Evolutionary conservation across 768 basidiomycete species (phyloP).

Genomic region (Lentinula sp.): DNA sequence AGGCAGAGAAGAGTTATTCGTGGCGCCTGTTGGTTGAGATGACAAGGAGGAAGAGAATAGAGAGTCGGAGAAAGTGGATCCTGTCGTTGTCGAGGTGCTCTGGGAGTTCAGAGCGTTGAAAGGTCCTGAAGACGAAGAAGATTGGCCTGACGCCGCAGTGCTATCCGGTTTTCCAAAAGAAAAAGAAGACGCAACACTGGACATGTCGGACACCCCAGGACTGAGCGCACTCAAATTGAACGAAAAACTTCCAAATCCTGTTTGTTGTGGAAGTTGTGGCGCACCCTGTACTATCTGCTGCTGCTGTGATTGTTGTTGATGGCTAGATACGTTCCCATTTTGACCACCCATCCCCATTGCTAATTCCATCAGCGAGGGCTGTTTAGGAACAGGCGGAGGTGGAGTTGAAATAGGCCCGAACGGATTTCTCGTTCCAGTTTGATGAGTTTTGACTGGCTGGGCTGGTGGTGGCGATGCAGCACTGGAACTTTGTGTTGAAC

Average conservation of each 20-base stretch:
- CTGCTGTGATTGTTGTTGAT: constrained; percentile 13
- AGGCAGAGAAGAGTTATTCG: constrained; percentile 23
- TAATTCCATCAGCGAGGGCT: constrained; percentile 78
- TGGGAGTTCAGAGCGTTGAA: constrained; percentile 21
- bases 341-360: constrained; percentile 39
- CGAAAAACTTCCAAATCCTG: constrained; percentile 23
- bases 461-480: constrained; percentile 36
- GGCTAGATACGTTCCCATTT: constrained; percentile 5
- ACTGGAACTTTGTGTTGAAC: constrained; percentile 12
- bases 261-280: constrained; percentile 13
- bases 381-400: constrained; percentile 65
- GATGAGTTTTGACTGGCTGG: constrained; percentile 76
- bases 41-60: constrained; percentile 41
- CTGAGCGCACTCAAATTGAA: constrained; percentile 35
- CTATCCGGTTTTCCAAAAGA: constrained; percentile 32
- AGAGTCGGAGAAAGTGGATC: constrained; percentile 42
- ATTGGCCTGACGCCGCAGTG: constrained; percentile 5
- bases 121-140: constrained; percentile 9
- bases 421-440: constrained; percentile 93
- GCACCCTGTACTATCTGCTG: constrained; percentile 9
- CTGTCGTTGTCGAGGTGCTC: constrained; percentile 28
- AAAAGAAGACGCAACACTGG: constrained; percentile 73
- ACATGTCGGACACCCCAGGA: constrained; percentile 49
- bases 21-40: constrained; percentile 46
- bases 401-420: constrained; percentile 71